phyloP scores from a whole-genome alignment of 1,139 yeast species.

The Hemisphaericaspora lyxosophila region DNA sequence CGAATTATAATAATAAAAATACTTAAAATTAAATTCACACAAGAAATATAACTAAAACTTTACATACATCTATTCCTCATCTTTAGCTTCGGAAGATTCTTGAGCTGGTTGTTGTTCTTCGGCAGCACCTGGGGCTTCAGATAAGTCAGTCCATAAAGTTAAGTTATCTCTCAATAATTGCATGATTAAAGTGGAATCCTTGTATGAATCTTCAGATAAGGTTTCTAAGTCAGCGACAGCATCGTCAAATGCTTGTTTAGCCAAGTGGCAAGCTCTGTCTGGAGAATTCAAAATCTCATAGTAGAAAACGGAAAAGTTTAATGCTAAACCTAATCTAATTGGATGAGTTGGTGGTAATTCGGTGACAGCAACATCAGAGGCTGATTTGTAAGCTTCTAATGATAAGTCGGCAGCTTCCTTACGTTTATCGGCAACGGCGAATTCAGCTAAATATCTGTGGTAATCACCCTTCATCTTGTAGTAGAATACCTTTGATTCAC shows the following conservation, averaged over 20 bases:
- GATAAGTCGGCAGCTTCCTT: conserved; percentile 91
- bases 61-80: conserved; percentile 29
- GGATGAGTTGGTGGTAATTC: conserved; percentile 99
- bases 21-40: conserved; percentile 16
- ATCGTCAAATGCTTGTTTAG: conserved; percentile 98
- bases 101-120: conserved; percentile 43
- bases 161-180: conserved; percentile 97
- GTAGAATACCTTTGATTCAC: conserved; percentile 97
- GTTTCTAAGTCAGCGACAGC: conserved; percentile 99
- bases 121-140: conserved; percentile 74
- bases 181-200: conserved; percentile 97
- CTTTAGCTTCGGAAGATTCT: conserved; percentile 35
- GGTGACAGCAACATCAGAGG: conserved; percentile 94
- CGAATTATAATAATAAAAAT: conserved; percentile 7
- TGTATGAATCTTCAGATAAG: conserved; percentile 95
- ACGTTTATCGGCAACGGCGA: conserved; percentile 87
- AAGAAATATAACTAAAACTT: conserved; percentile 17
- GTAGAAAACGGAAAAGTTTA: conserved; percentile 96
- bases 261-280: conserved; percentile 97
- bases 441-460: conserved; percentile 98
- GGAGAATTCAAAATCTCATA: conserved; percentile 98
- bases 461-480: conserved; percentile 99
- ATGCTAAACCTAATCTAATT: conserved; percentile 95
- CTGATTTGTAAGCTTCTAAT: conserved; percentile 90
- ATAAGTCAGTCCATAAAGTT: conserved; percentile 98